A percentile compares a stretch with the other conserved stretches of the same genome.
Evolutionary conservation across 139 green algal genomes (phyloP).

Genomic region (Chlorella sorokiniana): DNA sequence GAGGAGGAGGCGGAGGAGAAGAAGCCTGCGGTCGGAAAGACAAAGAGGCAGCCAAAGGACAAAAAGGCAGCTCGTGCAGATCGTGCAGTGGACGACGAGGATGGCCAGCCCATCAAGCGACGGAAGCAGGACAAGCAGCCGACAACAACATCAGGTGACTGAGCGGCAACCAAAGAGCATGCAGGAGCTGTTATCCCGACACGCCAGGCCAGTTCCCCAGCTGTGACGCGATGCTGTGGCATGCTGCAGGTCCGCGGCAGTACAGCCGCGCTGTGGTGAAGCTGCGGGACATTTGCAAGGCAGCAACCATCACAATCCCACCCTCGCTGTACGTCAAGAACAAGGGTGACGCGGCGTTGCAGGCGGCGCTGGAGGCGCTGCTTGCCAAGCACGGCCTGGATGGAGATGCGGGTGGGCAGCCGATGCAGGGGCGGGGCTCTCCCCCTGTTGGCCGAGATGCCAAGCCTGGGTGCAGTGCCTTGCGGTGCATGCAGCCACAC

Average conservation of each 20-base stretch:
- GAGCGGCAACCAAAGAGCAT: not conserved
- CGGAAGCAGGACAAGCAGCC: slow-evolving; percentile 27
- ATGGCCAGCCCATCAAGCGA: slow-evolving; percentile 1
- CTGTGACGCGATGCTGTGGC: not conserved
- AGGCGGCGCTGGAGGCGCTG: slow-evolving; percentile 34
- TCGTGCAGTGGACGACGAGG: slow-evolving; percentile 1
- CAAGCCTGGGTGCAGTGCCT: no score
- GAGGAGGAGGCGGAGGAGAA: not conserved
- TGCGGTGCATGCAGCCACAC: not conserved
- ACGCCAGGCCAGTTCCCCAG: no score
- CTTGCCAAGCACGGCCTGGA: slow-evolving; percentile 44
- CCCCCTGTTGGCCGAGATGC: no score
- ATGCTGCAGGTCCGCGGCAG: slow-evolving; percentile 10
- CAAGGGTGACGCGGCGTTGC: slow-evolving; percentile 26
- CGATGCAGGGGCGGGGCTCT: not conserved
- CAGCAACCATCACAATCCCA: slow-evolving; percentile 43
- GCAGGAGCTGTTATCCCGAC: not conserved
- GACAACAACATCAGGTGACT: slow-evolving; percentile 2
- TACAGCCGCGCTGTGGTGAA: slow-evolving; percentile 31
- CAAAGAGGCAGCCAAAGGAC: not conserved
- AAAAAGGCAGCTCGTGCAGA: not conserved
- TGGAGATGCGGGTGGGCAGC: slow-evolving; percentile 7
- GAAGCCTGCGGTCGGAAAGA: not conserved
- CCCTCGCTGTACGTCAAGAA: slow-evolving; percentile 42
- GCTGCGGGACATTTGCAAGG: slow-evolving; percentile 35